A percentile compares a stretch with the other conserved stretches of the same genome.
Evolutionary conservation across 176 grass and related monocot species (phyloP).

Genomic region (Oryza officinalis): DNA sequence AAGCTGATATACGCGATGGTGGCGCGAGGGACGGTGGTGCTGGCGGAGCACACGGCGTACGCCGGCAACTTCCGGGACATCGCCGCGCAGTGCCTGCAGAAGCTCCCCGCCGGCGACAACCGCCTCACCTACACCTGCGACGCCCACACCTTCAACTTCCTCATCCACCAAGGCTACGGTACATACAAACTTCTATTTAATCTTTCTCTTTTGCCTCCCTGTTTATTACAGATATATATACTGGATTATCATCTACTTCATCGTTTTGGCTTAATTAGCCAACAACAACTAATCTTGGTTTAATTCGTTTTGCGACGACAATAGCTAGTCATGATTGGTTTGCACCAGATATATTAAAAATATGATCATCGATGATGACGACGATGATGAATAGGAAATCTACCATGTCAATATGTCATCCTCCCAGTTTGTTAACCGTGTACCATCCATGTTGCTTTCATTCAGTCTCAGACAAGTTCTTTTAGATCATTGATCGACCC

Average conservation of each 20-base stretch:
- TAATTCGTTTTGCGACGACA: background rate
- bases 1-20: conserved; percentile 84
- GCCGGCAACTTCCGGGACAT: conserved; percentile 84
- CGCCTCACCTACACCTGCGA: conserved; percentile 85
- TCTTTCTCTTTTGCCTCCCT: background rate
- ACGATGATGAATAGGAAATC: background rate
- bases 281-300: background rate
- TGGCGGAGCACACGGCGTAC: conserved; percentile 85
- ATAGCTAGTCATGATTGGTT: background rate
- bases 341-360: background rate
- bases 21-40: conserved; percentile 70
- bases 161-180: conserved; percentile 79
- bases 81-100: conserved; percentile 70
- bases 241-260: background rate
- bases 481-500: too few species aligned
- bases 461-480: too few species aligned
- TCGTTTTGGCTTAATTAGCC: background rate
- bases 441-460: background rate
- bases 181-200: background rate
- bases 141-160: conserved; percentile 89
- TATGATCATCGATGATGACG: background rate
- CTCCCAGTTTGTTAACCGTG: background rate
- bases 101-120: conserved; percentile 79
- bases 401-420: background rate
- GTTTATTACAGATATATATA: background rate